These are phyloP conservation scores for Sphagnum magellanicum DNA, from an alignment of 228 moss, liverwort and hornwort species.

Conservation along the genomic window DNA sequence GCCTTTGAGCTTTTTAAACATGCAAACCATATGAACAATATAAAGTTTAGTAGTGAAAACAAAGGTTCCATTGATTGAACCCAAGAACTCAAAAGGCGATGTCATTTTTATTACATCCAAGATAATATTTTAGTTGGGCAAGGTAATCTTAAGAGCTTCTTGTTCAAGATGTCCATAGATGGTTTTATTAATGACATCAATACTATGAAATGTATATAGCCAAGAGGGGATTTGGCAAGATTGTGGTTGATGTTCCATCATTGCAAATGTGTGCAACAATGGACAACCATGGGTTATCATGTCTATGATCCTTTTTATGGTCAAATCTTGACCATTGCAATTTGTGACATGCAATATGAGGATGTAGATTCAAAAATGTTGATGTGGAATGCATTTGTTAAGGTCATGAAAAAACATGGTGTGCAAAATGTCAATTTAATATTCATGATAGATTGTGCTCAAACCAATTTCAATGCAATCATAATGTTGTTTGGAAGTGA, in stretches of 20 bases:
- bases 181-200: too few relatives aligned
- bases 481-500: not conserved
- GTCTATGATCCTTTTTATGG: not conserved
- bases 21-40: not conserved
- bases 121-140: not conserved
- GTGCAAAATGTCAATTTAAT: not conserved
- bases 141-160: not conserved
- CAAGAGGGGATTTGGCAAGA: not conserved
- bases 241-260: not conserved
- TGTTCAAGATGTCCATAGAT: not conserved
- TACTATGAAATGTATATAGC: not conserved
- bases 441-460: not conserved
- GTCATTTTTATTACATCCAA: not conserved
- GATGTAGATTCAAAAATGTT: not conserved
- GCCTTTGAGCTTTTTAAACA: not conserved
- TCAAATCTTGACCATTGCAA: not conserved
- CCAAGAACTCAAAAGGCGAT: not conserved
- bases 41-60: not conserved
- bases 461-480: not conserved
- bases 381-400: not conserved
- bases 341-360: not conserved
- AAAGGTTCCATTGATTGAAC: not conserved
- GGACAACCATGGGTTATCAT: not conserved
- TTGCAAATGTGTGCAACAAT: not conserved
- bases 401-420: not conserved